A percentile compares a stretch with the other conserved stretches of the same genome.
phyloP scores from a whole-genome alignment of 2,329 filamentous ascomycete species.

The Fusarium caatingaense region DNA sequence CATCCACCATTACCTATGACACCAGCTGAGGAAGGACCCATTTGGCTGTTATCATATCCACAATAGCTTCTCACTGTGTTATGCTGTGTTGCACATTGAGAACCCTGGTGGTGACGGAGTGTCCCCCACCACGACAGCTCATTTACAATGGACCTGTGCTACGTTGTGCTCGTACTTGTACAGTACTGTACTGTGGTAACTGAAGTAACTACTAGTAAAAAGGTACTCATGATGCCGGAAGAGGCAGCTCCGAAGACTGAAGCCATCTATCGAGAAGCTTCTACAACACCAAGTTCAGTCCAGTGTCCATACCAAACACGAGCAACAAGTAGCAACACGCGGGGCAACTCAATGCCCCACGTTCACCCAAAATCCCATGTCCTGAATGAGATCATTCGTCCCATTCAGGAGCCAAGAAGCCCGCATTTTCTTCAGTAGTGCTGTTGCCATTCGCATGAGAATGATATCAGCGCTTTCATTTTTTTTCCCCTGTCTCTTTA shows the following conservation, averaged over 20 bases:
- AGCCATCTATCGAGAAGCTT: slow-evolving; percentile 32
- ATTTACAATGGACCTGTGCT: slow-evolving; percentile 4
- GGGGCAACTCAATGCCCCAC: slow-evolving; percentile 31
- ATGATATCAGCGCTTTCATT: slow-evolving; percentile 33
- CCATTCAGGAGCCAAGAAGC: slow-evolving; percentile 37
- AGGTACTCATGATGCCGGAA: slow-evolving; percentile 12
- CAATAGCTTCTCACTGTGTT: neutral
- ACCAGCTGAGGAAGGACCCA: slow-evolving; percentile 15
- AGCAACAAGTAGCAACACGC: slow-evolving; percentile 1
- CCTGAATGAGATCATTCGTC: slow-evolving; percentile 39
- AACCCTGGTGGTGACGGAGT: slow-evolving; percentile 35
- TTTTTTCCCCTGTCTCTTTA: neutral
- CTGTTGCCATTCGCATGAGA: slow-evolving; percentile 11
- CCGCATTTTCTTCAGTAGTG: slow-evolving; percentile 10
- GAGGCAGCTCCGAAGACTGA: slow-evolving; percentile 28
- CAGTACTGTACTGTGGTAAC: neutral
- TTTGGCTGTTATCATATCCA: slow-evolving; percentile 8
- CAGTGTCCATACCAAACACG: slow-evolving; percentile 14
- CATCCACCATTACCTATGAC: slow-evolving; percentile 1
- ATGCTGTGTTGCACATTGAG: slow-evolving; percentile 18
- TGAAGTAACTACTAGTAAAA: neutral
- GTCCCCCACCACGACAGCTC: slow-evolving; percentile 9
- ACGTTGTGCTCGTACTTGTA: neutral
- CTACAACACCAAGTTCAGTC: slow-evolving; percentile 10
- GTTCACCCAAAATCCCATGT: slow-evolving; percentile 1